Evolutionary conservation across 2,329 filamentous ascomycete genomes (phyloP).

Genomic region (Talaromyces sp.): DNA sequence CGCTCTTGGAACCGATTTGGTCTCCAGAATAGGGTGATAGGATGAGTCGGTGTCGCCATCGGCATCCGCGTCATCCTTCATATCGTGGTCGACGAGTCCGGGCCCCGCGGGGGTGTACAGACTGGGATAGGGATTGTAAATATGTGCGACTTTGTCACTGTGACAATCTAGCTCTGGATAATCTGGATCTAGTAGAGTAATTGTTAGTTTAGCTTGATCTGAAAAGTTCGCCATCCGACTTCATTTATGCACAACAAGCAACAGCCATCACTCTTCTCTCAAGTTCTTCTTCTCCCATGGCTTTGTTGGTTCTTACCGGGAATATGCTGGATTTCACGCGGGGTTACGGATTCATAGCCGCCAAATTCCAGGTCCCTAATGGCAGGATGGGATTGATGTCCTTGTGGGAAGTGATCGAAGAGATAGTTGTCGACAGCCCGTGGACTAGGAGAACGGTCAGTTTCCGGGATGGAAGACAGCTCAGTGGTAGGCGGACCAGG

Average conservation of each 20-base stretch:
- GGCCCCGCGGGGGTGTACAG: neutral
- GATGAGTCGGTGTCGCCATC: slow-evolving; percentile 7
- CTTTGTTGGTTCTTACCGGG: slow-evolving; percentile 11
- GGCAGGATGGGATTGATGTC: neutral
- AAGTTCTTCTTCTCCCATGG: neutral
- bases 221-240: neutral
- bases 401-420: neutral
- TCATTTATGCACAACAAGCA: neutral
- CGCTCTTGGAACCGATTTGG: neutral
- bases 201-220: neutral
- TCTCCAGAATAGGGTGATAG: neutral
- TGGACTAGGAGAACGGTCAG: slow-evolving; percentile 20
- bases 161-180: neutral
- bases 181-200: neutral
- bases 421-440: neutral
- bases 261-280: neutral
- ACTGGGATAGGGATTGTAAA: slow-evolving; percentile 1
- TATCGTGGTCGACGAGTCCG: neutral
- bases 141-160: slow-evolving; percentile 1
- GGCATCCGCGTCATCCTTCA: slow-evolving; percentile 9
- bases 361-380: slow-evolving; percentile 16
- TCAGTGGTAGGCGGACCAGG: slow-evolving; percentile 9
- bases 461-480: slow-evolving; percentile 18
- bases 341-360: slow-evolving; percentile 15
- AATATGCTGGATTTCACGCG: slow-evolving; percentile 19